These are phyloP conservation scores for Lachnellula willkommii DNA, from an alignment of 2,329 filamentous ascomycete genomes.

Conservation along the genomic window DNA sequence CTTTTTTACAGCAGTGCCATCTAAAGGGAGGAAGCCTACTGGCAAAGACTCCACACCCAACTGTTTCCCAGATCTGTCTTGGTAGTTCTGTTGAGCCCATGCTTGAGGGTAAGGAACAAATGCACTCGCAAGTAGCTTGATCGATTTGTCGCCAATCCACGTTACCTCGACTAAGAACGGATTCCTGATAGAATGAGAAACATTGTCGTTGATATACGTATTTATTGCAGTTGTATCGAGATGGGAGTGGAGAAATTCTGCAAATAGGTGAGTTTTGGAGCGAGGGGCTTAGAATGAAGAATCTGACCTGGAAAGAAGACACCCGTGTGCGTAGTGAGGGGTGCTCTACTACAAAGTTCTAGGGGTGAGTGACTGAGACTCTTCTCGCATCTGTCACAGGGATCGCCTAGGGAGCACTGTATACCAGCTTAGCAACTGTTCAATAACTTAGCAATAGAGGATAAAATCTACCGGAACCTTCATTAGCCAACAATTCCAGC, in stretches of 20 bases:
- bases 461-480: constrained; percentile 17
- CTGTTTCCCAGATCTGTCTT: constrained; percentile 2
- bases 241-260: constrained; percentile 4
- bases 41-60: constrained; percentile 18
- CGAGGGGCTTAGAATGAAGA: neutral
- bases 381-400: constrained; percentile 17
- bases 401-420: constrained; percentile 17
- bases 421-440: neutral
- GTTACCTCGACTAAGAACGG: constrained; percentile 1
- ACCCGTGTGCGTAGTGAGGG: constrained; percentile 5
- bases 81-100: constrained; percentile 6
- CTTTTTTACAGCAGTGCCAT: neutral
- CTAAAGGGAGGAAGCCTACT: constrained; percentile 7
- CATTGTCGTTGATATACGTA: constrained; percentile 9
- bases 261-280: neutral
- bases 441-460: neutral
- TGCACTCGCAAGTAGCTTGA: constrained; percentile 6
- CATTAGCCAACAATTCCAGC: constrained; percentile 24
- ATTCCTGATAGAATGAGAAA: neutral
- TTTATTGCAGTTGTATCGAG: constrained; percentile 7
- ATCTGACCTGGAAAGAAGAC: constrained; percentile 14
- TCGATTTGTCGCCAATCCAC: constrained; percentile 3
- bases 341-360: constrained; percentile 12
- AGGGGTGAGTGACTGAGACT: neutral
- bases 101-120: constrained; percentile 10